A percentile compares a stretch with the other conserved stretches of the same genome.
Conservation (phyloP, 148 eudicot species). For the Chenopodium quinoa region DNA sequence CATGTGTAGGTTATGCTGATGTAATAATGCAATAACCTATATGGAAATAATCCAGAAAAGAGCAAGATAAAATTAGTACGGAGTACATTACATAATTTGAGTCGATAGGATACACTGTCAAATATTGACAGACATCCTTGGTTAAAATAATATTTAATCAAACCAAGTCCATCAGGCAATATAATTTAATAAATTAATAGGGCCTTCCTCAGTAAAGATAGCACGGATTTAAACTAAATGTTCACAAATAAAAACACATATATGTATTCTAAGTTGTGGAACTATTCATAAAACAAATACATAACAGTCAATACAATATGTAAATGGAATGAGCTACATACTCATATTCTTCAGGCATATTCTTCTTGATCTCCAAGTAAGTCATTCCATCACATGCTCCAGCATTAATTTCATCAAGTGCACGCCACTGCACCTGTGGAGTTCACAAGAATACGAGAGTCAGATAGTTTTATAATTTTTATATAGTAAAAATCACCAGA, state of each 20-base stretch:
- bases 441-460: neutral
- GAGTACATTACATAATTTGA: too few species aligned
- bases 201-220: neutral
- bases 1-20: neutral
- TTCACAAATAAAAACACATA: neutral
- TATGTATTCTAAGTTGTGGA: neutral
- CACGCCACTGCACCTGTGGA: slow-evolving; percentile 95
- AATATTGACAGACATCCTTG: too few species aligned
- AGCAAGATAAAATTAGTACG: too few species aligned
- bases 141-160: too few species aligned
- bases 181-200: neutral
- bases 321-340: slow-evolving; percentile 38
- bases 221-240: neutral
- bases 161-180: neutral
- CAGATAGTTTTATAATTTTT: neutral
- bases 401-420: slow-evolving; percentile 94
- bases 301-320: neutral
- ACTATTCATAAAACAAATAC: neutral
- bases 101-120: too few species aligned
- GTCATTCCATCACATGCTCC: slow-evolving; percentile 99
- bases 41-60: neutral
- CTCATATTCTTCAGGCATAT: slow-evolving; percentile 95
- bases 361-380: slow-evolving; percentile 86
- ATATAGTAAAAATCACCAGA: neutral
- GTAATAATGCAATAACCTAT: neutral